Percentiles rank a stretch among this genome's conserved stretches.
These are phyloP conservation scores for Pythium oligandrum DNA, from an alignment of 352 stramenopile genomes.

Conservation along the genomic window DNA sequence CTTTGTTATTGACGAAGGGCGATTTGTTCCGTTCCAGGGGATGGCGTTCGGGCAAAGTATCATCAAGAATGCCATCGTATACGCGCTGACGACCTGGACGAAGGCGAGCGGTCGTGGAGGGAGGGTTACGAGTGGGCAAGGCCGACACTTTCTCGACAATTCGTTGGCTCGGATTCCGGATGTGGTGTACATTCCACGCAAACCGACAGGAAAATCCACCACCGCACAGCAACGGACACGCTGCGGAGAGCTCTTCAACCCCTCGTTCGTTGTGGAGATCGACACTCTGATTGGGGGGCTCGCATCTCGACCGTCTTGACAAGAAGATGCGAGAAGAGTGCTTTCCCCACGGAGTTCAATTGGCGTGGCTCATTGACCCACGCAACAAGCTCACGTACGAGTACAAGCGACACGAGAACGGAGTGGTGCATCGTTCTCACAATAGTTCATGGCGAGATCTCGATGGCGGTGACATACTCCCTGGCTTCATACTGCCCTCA, in stretches of 20 bases:
- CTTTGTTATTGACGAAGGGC: conserved; percentile 27
- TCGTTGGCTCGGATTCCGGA: conserved; percentile 5
- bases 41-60: conserved; percentile 9
- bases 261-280: conserved; percentile 20
- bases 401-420: conserved; percentile 10
- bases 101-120: conserved; percentile 10
- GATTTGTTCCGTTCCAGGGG: conserved; percentile 14
- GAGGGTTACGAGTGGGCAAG: conserved; percentile 14
- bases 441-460: conserved; percentile 21
- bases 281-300: conserved; percentile 16
- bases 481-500: conserved; percentile 11
- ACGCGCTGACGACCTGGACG: conserved; percentile 5
- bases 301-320: conserved; percentile 3
- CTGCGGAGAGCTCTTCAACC: conserved; percentile 16
- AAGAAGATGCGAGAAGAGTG: conserved; percentile 15
- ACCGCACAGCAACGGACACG: conserved; percentile 13
- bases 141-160: conserved; percentile 12
- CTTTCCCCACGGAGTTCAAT: conserved; percentile 16
- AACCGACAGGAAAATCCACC: conserved; percentile 3
- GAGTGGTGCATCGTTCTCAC: not conserved
- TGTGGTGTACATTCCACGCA: conserved; percentile 5
- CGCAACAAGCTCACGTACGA: conserved; percentile 7
- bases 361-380: conserved; percentile 23
- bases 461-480: conserved; percentile 19
- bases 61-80: conserved; percentile 11